These are phyloP conservation scores for Lasiosphaeria hispida DNA, from an alignment of 495 filamentous ascomycete genomes.

Conservation along the genomic window DNA sequence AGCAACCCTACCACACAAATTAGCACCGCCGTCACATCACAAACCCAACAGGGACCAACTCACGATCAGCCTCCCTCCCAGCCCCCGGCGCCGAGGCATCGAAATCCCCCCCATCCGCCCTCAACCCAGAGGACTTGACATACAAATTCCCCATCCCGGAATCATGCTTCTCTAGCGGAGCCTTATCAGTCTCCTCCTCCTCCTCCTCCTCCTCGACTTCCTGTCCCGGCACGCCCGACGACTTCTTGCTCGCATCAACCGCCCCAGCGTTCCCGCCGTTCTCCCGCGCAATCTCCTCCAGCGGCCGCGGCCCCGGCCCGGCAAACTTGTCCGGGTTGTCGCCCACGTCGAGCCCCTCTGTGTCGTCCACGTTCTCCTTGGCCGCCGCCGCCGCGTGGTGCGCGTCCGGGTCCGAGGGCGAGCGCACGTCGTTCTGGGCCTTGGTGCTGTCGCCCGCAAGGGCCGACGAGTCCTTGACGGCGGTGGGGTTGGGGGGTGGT, in stretches of 20 bases:
- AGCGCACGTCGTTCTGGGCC: slow-evolving; percentile 37
- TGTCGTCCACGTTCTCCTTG: slow-evolving; percentile 34
- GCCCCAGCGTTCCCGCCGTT: slow-evolving; percentile 41
- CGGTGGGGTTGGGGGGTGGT: slow-evolving; percentile 23
- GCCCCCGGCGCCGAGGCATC: slow-evolving; percentile 62
- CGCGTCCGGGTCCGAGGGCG: slow-evolving; percentile 33
- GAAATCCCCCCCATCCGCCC: slow-evolving; percentile 64
- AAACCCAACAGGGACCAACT: slow-evolving; percentile 28
- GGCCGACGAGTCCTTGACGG: slow-evolving; percentile 28
- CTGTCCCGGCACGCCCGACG: slow-evolving; percentile 6
- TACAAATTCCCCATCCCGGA: slow-evolving; percentile 57
- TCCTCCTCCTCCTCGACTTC: slow-evolving; percentile 13
- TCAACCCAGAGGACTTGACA: slow-evolving; percentile 51
- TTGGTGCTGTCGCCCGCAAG: slow-evolving; percentile 31
- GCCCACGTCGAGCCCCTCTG: slow-evolving; percentile 20
- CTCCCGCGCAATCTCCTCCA: slow-evolving; percentile 41
- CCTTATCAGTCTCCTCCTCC: slow-evolving; percentile 28
- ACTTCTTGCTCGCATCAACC: not conserved
- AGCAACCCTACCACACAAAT: slow-evolving; percentile 34
- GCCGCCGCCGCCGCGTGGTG: slow-evolving; percentile 24
- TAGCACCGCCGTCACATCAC: not conserved
- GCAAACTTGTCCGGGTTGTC: slow-evolving; percentile 38
- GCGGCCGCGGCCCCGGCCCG: slow-evolving; percentile 42
- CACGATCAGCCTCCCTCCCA: slow-evolving; percentile 63
- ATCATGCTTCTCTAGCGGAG: slow-evolving; percentile 36